phyloP scores from a whole-genome alignment of 1,284 basidiomycete species.

The Vanrija sp. region DNA sequence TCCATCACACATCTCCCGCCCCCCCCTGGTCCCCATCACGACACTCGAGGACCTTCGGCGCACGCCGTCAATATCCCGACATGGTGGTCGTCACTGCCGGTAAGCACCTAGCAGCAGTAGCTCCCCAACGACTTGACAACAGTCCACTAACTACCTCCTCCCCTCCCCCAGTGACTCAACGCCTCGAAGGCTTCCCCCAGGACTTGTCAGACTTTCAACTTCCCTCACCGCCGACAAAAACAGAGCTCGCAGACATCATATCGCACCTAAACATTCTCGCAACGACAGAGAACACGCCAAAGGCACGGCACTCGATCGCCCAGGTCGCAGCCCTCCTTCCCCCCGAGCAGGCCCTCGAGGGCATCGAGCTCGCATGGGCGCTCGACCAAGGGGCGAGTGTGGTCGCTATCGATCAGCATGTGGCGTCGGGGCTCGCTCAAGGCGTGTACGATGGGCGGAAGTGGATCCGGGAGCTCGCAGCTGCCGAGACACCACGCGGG shows the following conservation, averaged over 20 bases:
- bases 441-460: conserved; percentile 6
- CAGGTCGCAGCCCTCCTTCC: conserved; percentile 8
- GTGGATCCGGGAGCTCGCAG: conserved; percentile 5
- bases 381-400: neutral
- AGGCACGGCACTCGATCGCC: conserved; percentile 12
- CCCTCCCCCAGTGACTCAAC: conserved; percentile 2
- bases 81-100: neutral
- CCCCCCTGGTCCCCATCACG: neutral
- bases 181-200: conserved; percentile 18
- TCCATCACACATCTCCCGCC: neutral
- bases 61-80: neutral
- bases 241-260: conserved; percentile 4
- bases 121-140: neutral
- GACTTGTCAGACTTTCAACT: conserved; percentile 8
- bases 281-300: neutral
- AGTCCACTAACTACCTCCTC: conserved; percentile 6
- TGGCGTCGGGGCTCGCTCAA: neutral
- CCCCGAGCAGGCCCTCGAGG: conserved; percentile 3
- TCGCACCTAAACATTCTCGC: conserved; percentile 5
- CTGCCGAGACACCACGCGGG: neutral
- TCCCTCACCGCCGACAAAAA: neutral
- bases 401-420: neutral
- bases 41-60: neutral
- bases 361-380: conserved; percentile 5
- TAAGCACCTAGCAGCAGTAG: too few species aligned